Percentiles rank a stretch among this genome's conserved stretches.
These are phyloP conservation scores for Centella asiatica DNA, from an alignment of 129 eudicot genomes.

Conservation along the genomic window DNA sequence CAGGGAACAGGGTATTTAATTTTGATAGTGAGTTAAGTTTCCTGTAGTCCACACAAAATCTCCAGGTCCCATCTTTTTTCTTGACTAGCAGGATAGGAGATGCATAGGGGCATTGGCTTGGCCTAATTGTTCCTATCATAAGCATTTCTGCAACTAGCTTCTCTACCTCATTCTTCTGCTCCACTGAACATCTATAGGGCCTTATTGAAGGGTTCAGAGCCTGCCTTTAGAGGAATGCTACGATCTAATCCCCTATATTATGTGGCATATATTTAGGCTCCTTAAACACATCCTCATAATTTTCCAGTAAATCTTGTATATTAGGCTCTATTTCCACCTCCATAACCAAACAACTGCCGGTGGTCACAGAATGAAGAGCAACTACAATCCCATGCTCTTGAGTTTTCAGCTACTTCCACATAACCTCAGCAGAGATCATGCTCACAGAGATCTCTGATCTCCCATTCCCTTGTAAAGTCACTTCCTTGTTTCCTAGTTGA, in stretches of 20 bases:
- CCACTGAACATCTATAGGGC: not conserved
- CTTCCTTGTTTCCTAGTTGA: not conserved
- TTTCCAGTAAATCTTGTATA: not conserved
- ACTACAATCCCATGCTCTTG: not conserved
- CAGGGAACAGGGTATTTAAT: not conserved
- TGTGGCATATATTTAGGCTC: not conserved
- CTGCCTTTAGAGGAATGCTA: not conserved
- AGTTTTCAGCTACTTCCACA: too few relatives aligned
- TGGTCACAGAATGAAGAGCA: not conserved
- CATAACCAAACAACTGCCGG: not conserved
- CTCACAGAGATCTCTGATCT: not conserved
- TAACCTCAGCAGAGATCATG: not conserved
- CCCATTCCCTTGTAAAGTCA: not conserved
- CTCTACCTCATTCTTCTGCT: not conserved
- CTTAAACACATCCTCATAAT: not conserved
- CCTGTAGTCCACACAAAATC: not conserved
- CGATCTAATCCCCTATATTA: not conserved
- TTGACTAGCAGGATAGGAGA: too few relatives aligned
- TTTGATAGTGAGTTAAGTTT: not conserved
- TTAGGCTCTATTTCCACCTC: not conserved
- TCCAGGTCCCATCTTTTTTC: too few relatives aligned
- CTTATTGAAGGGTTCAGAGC: not conserved
- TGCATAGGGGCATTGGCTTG: not conserved
- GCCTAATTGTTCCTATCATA: not conserved
- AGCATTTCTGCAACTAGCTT: not conserved